phyloP scores from a whole-genome alignment of 345 rosid genomes.

The Dimocarpus longan region DNA sequence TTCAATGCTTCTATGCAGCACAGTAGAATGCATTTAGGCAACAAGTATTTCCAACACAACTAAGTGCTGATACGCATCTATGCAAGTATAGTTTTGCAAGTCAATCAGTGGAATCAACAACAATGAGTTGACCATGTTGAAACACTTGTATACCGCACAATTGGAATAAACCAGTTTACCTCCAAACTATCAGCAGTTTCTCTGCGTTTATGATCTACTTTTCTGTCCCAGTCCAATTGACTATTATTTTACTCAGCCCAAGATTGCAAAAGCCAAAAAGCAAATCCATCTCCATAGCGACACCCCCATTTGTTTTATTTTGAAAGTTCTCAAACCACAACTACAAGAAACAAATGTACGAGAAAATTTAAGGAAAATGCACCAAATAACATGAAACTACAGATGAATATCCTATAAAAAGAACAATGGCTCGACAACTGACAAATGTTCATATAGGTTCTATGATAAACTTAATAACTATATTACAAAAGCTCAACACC shows the following conservation, averaged over 20 bases:
- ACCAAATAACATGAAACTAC: background rate
- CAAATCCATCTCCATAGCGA: conserved; percentile 56
- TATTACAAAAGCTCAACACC: background rate
- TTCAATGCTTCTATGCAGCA: too few species aligned
- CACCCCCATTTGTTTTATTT: conserved; percentile 35
- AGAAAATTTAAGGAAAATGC: background rate
- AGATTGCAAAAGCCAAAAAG: conserved; percentile 42
- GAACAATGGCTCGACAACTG: background rate
- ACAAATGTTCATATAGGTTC: background rate
- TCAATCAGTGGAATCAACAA: too few species aligned
- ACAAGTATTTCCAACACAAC: too few species aligned
- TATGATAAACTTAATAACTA: too few species aligned
- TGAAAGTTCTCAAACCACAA: conserved; percentile 59
- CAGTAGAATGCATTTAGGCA: too few species aligned
- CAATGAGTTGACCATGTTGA: too few species aligned
- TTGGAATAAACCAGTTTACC: conserved; percentile 21
- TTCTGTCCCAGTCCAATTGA: conserved; percentile 55
- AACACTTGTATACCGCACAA: background rate
- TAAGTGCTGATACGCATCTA: too few species aligned
- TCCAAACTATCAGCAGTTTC: conserved; percentile 35
- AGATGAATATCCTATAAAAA: background rate
- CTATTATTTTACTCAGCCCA: conserved; percentile 42
- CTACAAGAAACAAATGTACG: conserved; percentile 27
- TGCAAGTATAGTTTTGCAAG: too few species aligned
- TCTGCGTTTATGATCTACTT: conserved; percentile 45